Conservation (phyloP, 768 basidiomycete genomes). For the Pleurotus citrinopileatus region DNA sequence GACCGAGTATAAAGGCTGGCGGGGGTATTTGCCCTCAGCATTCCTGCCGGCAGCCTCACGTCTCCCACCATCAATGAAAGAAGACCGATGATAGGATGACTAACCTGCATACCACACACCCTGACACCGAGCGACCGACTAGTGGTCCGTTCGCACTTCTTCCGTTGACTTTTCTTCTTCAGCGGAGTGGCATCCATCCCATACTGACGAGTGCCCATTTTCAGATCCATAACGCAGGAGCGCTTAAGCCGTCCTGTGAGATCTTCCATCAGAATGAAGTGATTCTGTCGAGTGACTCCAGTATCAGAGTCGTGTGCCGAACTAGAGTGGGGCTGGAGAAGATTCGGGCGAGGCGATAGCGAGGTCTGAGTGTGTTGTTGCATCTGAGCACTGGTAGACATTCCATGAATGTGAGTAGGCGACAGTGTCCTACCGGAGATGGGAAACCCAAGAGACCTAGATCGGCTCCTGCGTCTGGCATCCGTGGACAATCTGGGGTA, state of each 20-base stretch:
- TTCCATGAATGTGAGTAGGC: background rate
- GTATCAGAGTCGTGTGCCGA: constrained; percentile 25
- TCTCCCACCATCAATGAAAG: background rate
- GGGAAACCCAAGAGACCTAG: constrained; percentile 31
- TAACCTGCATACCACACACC: constrained; percentile 98
- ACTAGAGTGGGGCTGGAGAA: background rate
- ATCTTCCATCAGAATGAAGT: constrained; percentile 99
- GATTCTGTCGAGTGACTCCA: constrained; percentile 80
- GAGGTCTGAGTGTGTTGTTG: background rate
- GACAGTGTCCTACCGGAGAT: constrained; percentile 6
- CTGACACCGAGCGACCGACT: constrained; percentile 88
- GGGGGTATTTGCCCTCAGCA: background rate
- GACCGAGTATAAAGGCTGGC: constrained; percentile 1
- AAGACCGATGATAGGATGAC: constrained; percentile 20
- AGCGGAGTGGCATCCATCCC: constrained; percentile 89
- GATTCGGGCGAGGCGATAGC: background rate
- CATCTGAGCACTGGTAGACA: constrained; percentile 9
- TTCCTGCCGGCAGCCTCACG: background rate
- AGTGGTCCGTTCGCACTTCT: constrained; percentile 96
- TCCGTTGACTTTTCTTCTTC: constrained; percentile 98
- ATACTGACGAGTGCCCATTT: constrained; percentile 99
- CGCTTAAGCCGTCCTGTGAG: constrained; percentile 87
- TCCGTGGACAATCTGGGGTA: constrained; percentile 16
- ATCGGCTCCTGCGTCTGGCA: constrained; percentile 39
- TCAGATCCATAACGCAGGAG: constrained; percentile 95